Conservation (phyloP, 2,329 filamentous ascomycete species). For the Apiospora pterosperma region DNA sequence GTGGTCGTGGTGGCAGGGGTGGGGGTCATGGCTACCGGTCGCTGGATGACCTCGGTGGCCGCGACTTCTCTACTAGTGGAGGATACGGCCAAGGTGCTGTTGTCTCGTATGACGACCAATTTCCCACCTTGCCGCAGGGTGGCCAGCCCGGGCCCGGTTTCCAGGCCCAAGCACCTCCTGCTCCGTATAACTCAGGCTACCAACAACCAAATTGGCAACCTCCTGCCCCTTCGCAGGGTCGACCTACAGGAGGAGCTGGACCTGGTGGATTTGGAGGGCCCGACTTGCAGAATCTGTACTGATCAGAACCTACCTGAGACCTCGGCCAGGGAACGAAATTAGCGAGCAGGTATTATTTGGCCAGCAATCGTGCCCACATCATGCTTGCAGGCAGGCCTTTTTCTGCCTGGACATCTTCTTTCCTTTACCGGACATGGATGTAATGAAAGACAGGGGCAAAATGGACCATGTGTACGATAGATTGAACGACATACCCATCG, state of each 20-base stretch:
- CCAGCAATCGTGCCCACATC: neutral
- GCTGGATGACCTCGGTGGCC: conserved; percentile 60
- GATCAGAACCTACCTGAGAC: neutral
- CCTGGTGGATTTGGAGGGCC: neutral
- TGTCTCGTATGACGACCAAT: conserved; percentile 46
- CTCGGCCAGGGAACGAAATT: neutral
- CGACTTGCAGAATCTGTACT: conserved; percentile 11
- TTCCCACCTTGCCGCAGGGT: conserved; percentile 21
- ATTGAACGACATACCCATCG: neutral
- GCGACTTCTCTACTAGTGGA: conserved; percentile 41
- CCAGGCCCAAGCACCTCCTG: conserved; percentile 10
- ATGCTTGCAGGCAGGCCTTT: neutral
- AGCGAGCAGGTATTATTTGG: neutral
- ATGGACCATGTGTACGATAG: neutral
- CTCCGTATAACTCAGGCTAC: neutral
- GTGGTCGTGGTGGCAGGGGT: conserved; percentile 38
- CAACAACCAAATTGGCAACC: neutral
- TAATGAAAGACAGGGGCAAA: neutral
- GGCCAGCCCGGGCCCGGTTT: conserved; percentile 18
- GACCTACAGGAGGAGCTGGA: neutral
- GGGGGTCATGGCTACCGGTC: conserved; percentile 59
- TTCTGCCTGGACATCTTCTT: no score
- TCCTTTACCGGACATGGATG: no score
- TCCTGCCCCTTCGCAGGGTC: neutral
- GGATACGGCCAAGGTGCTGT: conserved; percentile 31